phyloP scores from a whole-genome alignment of 768 basidiomycete species.

The Boletus rubescentipes region DNA sequence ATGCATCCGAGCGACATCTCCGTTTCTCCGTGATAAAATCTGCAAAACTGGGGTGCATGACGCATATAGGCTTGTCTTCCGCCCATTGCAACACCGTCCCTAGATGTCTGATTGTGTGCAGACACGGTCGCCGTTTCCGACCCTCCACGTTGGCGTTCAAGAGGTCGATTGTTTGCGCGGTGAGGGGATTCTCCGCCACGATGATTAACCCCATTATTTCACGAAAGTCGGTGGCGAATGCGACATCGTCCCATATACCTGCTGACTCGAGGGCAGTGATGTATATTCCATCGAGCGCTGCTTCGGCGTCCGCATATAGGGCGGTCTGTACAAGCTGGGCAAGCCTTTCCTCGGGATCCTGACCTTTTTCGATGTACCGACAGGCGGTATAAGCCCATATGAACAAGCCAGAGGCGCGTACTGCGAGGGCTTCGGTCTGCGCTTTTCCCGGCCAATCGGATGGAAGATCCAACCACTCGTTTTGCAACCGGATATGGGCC shows the following conservation, averaged over 20 bases:
- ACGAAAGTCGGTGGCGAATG: constrained; percentile 30
- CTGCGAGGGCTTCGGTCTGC: constrained; percentile 14
- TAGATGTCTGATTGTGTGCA: constrained; percentile 31
- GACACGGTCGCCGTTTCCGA: constrained; percentile 23
- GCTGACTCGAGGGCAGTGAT: constrained; percentile 31
- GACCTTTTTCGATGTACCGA: constrained; percentile 30
- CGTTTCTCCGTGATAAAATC: constrained; percentile 34
- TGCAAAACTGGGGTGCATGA: constrained; percentile 34
- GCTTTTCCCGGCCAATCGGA: constrained; percentile 31
- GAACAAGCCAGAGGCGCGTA: constrained; percentile 34
- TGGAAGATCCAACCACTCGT: constrained; percentile 26
- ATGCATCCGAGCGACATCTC: constrained; percentile 28
- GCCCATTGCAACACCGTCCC: constrained; percentile 29
- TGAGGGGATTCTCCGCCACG: constrained; percentile 30
- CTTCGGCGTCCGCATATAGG: constrained; percentile 26
- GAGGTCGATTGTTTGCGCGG: constrained; percentile 25
- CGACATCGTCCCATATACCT: constrained; percentile 30
- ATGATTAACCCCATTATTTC: constrained; percentile 33
- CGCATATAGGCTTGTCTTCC: constrained; percentile 26
- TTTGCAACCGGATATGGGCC: constrained; percentile 26
- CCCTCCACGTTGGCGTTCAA: constrained; percentile 18
- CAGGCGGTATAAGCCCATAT: constrained; percentile 36
- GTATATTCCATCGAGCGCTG: constrained; percentile 31
- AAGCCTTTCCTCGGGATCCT: constrained; percentile 32
- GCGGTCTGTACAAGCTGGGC: constrained; percentile 20